These are phyloP conservation scores for Trichosporon faecale DNA, from an alignment of 1,284 basidiomycete species.

Conservation along the genomic window DNA sequence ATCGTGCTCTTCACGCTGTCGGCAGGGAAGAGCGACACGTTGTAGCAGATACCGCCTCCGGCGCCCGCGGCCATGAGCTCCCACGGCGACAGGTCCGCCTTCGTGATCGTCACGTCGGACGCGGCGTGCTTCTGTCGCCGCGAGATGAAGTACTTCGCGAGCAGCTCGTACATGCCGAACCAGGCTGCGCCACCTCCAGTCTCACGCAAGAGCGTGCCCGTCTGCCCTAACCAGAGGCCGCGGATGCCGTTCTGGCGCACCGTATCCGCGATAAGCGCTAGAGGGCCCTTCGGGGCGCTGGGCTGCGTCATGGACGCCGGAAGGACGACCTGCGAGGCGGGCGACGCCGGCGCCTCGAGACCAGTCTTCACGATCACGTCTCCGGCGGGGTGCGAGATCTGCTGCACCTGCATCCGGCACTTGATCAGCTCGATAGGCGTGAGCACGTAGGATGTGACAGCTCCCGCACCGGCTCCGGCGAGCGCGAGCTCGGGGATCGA, in stretches of 20 bases:
- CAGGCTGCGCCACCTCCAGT: slow-evolving; percentile 82
- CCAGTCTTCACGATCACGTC: slow-evolving; percentile 23
- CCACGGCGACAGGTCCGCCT: slow-evolving; percentile 64
- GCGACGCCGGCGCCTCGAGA: slow-evolving; percentile 31
- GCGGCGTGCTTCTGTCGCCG: slow-evolving; percentile 41
- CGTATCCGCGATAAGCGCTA: slow-evolving; percentile 64
- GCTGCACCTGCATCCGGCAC: slow-evolving; percentile 94
- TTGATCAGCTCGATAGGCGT: slow-evolving; percentile 90
- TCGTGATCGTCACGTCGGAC: slow-evolving; percentile 39
- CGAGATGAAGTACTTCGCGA: slow-evolving; percentile 60
- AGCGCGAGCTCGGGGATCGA: slow-evolving; percentile 65
- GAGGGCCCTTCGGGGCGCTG: slow-evolving; percentile 60
- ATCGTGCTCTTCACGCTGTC: slow-evolving; percentile 93
- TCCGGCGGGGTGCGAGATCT: slow-evolving; percentile 56
- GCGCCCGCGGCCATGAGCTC: slow-evolving; percentile 85
- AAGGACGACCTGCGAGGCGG: slow-evolving; percentile 21
- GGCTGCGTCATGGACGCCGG: slow-evolving; percentile 21
- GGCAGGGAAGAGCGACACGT: slow-evolving; percentile 77
- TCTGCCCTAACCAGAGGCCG: slow-evolving; percentile 84
- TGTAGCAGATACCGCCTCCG: slow-evolving; percentile 80
- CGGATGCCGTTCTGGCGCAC: slow-evolving; percentile 65
- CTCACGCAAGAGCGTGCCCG: slow-evolving; percentile 79
- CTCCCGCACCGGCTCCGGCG: slow-evolving; percentile 77
- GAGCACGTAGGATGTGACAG: slow-evolving; percentile 73
- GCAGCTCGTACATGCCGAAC: slow-evolving; percentile 80